Conservation (phyloP, 148 eudicot species). For the Linanthus parryae region DNA sequence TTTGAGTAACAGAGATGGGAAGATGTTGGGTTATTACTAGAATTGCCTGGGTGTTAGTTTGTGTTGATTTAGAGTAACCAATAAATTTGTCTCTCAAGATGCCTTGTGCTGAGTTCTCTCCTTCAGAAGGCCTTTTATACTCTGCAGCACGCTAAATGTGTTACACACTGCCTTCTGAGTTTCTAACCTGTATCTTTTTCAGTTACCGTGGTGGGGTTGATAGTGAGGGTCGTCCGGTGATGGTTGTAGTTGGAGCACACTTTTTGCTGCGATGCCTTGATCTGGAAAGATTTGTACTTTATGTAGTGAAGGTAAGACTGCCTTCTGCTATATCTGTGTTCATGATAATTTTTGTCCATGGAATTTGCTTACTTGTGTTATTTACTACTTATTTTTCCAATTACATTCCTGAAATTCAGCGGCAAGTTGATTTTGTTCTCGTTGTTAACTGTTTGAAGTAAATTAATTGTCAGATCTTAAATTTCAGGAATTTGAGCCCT, state of each 20-base stretch:
- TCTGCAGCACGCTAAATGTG: not conserved
- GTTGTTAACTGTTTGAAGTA: not conserved
- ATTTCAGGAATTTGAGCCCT: constrained; percentile 92
- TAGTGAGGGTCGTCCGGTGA: constrained; percentile 94
- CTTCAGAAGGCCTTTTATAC: no score
- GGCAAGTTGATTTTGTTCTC: not conserved
- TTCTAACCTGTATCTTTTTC: constrained; percentile 10
- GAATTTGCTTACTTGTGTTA: not conserved
- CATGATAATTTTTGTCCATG: not conserved
- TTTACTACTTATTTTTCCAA: not conserved
- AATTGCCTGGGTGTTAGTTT: not conserved
- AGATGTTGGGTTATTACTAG: not conserved
- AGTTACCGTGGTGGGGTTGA: constrained; percentile 99
- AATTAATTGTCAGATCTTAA: not conserved
- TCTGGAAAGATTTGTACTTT: constrained; percentile 77
- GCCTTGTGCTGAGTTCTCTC: no score
- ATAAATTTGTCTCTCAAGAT: not conserved
- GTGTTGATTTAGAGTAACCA: no score
- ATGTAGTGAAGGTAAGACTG: constrained; percentile 77
- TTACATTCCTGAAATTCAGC: not conserved
- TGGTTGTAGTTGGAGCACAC: constrained; percentile 99
- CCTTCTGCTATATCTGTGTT: not conserved
- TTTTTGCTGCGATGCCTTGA: constrained; percentile 95
- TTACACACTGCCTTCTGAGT: not conserved
- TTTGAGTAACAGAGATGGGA: not conserved